Conservation (phyloP, 495 filamentous ascomycete species). For the Immersiella caudata region DNA sequence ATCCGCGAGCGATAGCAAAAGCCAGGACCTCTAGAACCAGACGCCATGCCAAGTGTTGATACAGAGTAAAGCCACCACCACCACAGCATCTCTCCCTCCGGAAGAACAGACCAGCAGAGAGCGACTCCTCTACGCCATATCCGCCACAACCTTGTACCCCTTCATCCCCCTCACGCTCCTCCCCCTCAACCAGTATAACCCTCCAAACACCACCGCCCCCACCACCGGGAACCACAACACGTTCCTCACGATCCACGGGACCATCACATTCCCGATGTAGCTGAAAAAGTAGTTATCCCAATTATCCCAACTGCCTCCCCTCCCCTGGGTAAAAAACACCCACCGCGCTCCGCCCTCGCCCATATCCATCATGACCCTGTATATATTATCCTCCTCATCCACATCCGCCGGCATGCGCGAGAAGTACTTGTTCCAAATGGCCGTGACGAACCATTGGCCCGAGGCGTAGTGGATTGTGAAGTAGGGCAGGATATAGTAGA, state of each 20-base stretch:
- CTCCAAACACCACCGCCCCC: neutral
- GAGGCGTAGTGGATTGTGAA: slow-evolving; percentile 86
- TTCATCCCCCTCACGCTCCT: neutral
- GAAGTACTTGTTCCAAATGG: slow-evolving; percentile 76
- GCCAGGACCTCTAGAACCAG: neutral
- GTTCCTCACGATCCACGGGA: slow-evolving; percentile 15
- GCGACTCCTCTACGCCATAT: neutral
- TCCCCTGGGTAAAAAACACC: slow-evolving; percentile 42
- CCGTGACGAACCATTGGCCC: slow-evolving; percentile 77
- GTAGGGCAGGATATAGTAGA: slow-evolving; percentile 77
- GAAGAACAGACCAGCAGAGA: too few relatives aligned
- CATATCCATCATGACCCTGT: slow-evolving; percentile 41
- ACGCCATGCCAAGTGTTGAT: neutral
- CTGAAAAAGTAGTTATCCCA: slow-evolving; percentile 33
- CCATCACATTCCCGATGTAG: slow-evolving; percentile 14
- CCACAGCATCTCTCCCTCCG: too few relatives aligned
- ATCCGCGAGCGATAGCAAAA: too few relatives aligned
- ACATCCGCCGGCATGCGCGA: slow-evolving; percentile 6
- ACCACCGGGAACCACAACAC: neutral
- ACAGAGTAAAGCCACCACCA: neutral
- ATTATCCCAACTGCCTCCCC: slow-evolving; percentile 38
- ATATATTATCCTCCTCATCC: slow-evolving; percentile 16
- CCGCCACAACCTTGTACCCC: neutral
- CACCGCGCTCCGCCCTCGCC: slow-evolving; percentile 37
- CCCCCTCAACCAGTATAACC: neutral